Evolutionary conservation across 257 asterid genomes (phyloP).

Genomic region (Capsicum chinense): DNA sequence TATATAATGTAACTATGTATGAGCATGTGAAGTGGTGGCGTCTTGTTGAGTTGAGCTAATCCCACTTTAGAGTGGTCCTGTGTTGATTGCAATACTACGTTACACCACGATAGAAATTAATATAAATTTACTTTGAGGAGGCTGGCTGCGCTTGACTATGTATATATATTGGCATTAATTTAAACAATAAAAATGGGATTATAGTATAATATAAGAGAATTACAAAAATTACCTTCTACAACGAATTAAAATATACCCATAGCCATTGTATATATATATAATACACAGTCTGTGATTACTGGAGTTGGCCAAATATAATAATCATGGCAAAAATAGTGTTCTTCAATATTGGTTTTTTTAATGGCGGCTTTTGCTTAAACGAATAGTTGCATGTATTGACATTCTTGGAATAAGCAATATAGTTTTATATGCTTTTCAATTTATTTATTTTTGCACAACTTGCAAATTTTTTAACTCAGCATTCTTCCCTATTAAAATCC

Average conservation of each 20-base stretch:
- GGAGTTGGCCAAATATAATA: neutral
- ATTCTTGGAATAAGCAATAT: neutral
- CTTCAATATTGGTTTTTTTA: neutral
- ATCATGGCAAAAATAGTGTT: neutral
- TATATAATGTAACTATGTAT: no score
- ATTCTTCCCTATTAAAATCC: neutral
- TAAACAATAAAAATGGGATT: neutral
- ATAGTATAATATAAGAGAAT: no score
- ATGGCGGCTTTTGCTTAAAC: conserved; percentile 20
- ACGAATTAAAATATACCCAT: no score
- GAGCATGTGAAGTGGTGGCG: no score
- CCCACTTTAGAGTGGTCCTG: no score
- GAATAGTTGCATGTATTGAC: neutral
- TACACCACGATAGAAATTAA: no score
- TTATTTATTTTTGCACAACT: neutral
- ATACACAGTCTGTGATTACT: neutral
- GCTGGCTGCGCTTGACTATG: no score
- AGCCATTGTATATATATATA: neutral
- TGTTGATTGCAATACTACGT: no score
- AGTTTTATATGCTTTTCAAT: neutral
- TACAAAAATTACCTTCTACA: no score
- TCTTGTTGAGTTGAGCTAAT: no score
- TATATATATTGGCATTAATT: neutral
- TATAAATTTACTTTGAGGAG: no score
- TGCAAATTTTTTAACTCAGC: neutral